These are phyloP conservation scores for Fusarium denticulatum DNA, from an alignment of 2,329 filamentous ascomycete species.

Conservation along the genomic window DNA sequence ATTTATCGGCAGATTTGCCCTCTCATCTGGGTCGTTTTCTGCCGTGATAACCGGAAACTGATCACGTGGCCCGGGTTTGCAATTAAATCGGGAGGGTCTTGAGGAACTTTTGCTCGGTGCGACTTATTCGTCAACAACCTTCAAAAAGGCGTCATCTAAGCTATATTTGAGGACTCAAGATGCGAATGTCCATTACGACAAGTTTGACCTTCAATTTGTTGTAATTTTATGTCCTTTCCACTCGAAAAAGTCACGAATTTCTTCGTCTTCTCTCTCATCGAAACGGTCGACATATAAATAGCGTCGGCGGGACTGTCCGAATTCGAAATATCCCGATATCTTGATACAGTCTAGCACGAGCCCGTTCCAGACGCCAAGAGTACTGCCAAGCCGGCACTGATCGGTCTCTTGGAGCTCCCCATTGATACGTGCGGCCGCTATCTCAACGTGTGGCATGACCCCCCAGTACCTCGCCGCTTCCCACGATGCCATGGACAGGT, in stretches of 20 bases:
- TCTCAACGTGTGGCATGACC: background rate
- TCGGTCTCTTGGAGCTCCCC: background rate
- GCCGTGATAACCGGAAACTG: conserved; percentile 11
- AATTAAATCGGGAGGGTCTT: background rate
- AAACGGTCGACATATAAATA: background rate
- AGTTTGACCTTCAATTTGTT: background rate
- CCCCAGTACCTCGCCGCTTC: background rate
- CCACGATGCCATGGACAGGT: background rate
- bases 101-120: conserved; percentile 18
- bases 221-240: background rate
- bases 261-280: background rate
- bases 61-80: background rate
- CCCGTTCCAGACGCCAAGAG: background rate
- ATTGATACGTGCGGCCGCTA: background rate
- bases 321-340: background rate
- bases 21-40: conserved; percentile 11
- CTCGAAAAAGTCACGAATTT: background rate
- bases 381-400: background rate
- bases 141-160: conserved; percentile 8
- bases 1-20: background rate
- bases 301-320: background rate
- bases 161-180: rapidly evolving
- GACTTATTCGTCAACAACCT: conserved; percentile 8
- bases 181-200: rapidly evolving
- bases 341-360: background rate